These are phyloP conservation scores for Rubia occidens DNA, from an alignment of 305 asterid genomes.

Conservation along the genomic window DNA sequence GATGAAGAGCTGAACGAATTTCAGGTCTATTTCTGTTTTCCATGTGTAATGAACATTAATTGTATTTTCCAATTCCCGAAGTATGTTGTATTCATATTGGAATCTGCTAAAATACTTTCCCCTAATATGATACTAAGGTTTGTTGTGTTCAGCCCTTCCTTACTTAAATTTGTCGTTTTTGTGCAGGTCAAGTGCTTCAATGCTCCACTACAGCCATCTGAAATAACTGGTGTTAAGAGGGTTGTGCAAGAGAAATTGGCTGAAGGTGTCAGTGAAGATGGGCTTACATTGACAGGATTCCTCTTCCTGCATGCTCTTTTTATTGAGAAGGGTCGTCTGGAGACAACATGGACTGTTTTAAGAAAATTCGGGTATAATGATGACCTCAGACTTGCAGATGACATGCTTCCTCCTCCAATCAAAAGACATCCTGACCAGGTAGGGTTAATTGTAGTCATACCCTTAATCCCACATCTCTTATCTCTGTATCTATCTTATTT, in stretches of 20 bases:
- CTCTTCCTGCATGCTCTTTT: conserved; percentile 96
- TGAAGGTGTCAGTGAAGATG: conserved; percentile 82
- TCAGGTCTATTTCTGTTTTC: conserved; percentile 44
- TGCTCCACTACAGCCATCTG: conserved; percentile 94
- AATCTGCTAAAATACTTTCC: not conserved
- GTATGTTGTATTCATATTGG: not conserved
- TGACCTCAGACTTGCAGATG: conserved; percentile 82
- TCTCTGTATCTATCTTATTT: not conserved
- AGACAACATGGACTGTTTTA: conserved; percentile 98
- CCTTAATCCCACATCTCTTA: not conserved
- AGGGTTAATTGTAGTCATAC: conserved; percentile 4
- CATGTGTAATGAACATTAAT: not conserved
- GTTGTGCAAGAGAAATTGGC: conserved; percentile 91
- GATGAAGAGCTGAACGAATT: conserved; percentile 91
- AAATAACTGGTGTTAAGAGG: conserved; percentile 90
- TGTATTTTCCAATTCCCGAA: not conserved
- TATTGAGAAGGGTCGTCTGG: conserved; percentile 95
- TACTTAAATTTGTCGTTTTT: conserved; percentile 14
- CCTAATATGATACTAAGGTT: not conserved
- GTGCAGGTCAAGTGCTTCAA: conserved; percentile 93
- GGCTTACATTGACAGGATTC: conserved; percentile 96
- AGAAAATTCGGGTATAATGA: conserved; percentile 95
- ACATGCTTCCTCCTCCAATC: conserved; percentile 71
- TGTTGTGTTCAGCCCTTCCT: not conserved
- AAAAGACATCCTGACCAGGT: conserved; percentile 93